phyloP scores from a whole-genome alignment of 2,329 filamentous ascomycete genomes.

The Monosporascus sp. region DNA sequence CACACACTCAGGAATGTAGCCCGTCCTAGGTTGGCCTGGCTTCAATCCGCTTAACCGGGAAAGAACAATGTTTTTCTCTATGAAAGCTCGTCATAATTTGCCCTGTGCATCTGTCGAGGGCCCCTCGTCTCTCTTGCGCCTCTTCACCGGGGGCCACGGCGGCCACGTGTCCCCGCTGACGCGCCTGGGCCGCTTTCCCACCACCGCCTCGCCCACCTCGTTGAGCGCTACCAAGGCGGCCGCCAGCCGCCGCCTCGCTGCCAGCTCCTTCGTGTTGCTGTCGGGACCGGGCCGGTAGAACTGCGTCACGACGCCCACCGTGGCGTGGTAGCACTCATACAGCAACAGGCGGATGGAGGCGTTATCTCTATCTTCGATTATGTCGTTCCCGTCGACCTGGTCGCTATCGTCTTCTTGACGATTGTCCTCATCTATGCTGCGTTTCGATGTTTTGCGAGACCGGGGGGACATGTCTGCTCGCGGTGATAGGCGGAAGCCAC shows the following conservation, averaged over 20 bases:
- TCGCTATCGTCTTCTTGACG: neutral
- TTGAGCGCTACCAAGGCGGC: conserved; percentile 41
- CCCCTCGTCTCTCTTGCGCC: conserved; percentile 24
- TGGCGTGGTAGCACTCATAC: conserved; percentile 54
- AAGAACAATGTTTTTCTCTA: too few relatives aligned
- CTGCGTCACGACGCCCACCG: conserved; percentile 45
- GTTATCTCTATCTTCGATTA: conserved; percentile 39
- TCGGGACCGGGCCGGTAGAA: conserved; percentile 46
- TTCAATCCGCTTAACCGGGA: too few relatives aligned
- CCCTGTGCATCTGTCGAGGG: too few relatives aligned
- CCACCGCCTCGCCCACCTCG: conserved; percentile 28
- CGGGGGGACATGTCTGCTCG: neutral
- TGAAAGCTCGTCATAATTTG: too few relatives aligned
- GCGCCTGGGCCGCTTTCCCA: conserved; percentile 27
- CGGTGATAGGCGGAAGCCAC: conserved; percentile 34
- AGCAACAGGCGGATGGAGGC: conserved; percentile 44
- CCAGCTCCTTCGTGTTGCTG: conserved; percentile 45
- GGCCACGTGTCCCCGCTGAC: conserved; percentile 33
- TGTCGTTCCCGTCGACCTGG: conserved; percentile 11
- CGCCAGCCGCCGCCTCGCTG: conserved; percentile 45
- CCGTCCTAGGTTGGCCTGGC: too few relatives aligned
- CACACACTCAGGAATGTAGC: too few relatives aligned
- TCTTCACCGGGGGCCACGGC: conserved; percentile 33
- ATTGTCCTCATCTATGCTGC: conserved; percentile 4
- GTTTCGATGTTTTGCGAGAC: neutral